These are phyloP conservation scores for Haplosporangium gracile DNA, from an alignment of 192 early-diverging fungal species.

Conservation along the genomic window DNA sequence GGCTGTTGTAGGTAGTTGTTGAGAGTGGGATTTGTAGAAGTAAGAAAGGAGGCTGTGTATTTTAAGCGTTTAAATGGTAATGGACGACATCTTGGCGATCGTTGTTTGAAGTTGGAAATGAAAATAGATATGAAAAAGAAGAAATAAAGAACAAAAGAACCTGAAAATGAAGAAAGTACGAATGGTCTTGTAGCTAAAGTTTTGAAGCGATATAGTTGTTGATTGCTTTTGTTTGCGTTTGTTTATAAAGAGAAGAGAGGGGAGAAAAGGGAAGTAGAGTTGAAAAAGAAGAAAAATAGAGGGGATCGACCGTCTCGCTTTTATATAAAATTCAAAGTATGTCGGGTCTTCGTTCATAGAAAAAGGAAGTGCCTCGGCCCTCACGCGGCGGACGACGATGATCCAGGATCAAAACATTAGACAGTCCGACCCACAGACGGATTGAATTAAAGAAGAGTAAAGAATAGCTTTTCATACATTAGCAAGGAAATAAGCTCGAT, in stretches of 20 bases:
- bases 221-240: background rate
- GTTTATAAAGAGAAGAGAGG: constrained; percentile 15
- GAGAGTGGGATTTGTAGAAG: background rate
- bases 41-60: background rate
- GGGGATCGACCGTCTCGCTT: background rate
- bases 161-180: background rate
- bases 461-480: background rate
- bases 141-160: background rate
- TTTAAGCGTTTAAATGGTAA: constrained; percentile 44
- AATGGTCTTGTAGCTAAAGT: background rate
- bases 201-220: background rate
- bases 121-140: constrained; percentile 8
- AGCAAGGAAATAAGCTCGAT: background rate
- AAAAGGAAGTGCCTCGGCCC: background rate
- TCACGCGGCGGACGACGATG: background rate
- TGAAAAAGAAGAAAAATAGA: constrained; percentile 2
- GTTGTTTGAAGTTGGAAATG: background rate
- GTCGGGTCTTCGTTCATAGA: too few species aligned
- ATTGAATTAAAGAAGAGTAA: background rate
- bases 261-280: constrained; percentile 3
- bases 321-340: background rate
- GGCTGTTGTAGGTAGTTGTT: background rate
- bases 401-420: background rate
- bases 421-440: background rate
- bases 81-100: constrained; percentile 43